Evolutionary conservation across 257 asterid species (phyloP).

Genomic region (Scutellaria minor): DNA sequence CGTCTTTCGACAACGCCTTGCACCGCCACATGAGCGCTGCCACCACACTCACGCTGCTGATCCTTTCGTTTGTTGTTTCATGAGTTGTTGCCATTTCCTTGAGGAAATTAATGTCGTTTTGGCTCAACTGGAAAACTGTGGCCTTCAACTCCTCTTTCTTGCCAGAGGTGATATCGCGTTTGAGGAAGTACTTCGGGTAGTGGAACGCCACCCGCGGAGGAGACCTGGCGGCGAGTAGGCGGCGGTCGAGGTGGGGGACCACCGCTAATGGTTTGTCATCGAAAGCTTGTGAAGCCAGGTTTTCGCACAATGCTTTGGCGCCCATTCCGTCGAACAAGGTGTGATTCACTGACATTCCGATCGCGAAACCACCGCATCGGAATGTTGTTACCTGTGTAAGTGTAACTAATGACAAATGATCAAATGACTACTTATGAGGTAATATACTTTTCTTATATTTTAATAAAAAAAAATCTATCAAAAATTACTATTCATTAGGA

Average conservation of each 20-base stretch:
- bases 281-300: conserved; percentile 66
- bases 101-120: conserved; percentile 35
- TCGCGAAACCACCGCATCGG: conserved; percentile 57
- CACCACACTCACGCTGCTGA: conserved; percentile 52
- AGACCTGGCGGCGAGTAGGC: conserved; percentile 45
- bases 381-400: no score
- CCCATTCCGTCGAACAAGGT: conserved; percentile 55
- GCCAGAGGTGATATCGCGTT: conserved; percentile 48
- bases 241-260: conserved; percentile 42
- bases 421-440: no score
- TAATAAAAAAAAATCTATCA: no score
- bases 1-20: conserved; percentile 55
- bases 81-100: conserved; percentile 44
- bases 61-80: background rate
- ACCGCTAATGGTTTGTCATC: conserved; percentile 40
- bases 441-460: no score
- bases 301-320: conserved; percentile 53
- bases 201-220: conserved; percentile 37
- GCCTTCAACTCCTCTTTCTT: conserved; percentile 39
- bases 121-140: conserved; percentile 48
- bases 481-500: no score
- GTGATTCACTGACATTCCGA: conserved; percentile 62
- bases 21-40: conserved; percentile 70
- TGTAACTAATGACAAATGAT: no score
- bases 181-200: conserved; percentile 46